Base-by-base conservation (phyloP, 2,329 filamentous ascomycete genomes). In the Nigrospora sphaerica region DNA sequence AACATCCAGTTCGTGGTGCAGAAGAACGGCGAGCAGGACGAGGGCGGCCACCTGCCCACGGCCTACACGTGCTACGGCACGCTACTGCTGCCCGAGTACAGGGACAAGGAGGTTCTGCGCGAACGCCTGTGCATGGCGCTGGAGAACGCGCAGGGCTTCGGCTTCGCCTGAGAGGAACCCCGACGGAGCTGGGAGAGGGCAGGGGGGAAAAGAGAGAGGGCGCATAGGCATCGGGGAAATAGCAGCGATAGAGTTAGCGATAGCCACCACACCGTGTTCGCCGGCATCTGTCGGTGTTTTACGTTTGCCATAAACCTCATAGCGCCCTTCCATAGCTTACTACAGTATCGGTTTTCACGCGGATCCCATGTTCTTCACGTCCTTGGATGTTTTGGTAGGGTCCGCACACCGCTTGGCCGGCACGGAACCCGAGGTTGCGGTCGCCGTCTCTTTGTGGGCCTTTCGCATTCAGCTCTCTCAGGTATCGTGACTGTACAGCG, bases 1-100 rank as follows among this genome's bases (percentile, higher is more conserved):
- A 89, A 86, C 56, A 71, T 97, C 40, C 83, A 86, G 58, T 97
- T 97, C 64, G 80, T 88, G 13, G 77, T 98, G 38, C 86, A 92
- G 65, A 82, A 79, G 57, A 89, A 90, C 59, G 82, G 87, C 14
- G 85, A 78, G 53, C 69, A 74, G 7, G 72, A 68, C 2, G 69
- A 71, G 2, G 60, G 62, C 3, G 77, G 75, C 0, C 77, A 79
- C 52, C 59, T 98, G 56, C 93, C 93, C 4, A 95, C 86, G 6
- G 92, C 88, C 50, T 85, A 90, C 58, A 98, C 93, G 0, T 98
- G 93, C 65, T 97, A 95, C 68, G 89, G 92, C 2, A 91, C 87
- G 41, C 67, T 98, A 39, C 68, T 95, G 53, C 65, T 98, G 50
- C 93, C 93, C 1, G 84, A 91, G 66, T 98, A 97, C 64, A 75